These are phyloP conservation scores for Trichoderma lentiforme DNA, from an alignment of 2,329 filamentous ascomycete genomes.

Conservation along the genomic window DNA sequence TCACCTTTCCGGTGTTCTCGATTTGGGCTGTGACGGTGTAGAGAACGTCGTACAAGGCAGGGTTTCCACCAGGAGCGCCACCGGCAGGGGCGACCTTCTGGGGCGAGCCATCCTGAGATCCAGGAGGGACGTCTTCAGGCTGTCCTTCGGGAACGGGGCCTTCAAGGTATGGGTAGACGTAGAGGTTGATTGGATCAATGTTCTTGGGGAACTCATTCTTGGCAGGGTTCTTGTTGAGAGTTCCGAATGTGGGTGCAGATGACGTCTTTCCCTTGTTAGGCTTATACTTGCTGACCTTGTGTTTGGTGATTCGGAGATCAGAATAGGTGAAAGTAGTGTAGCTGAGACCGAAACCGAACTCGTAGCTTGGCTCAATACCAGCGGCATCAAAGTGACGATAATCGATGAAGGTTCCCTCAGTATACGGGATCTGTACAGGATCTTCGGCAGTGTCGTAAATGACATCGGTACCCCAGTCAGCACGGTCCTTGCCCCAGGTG, in stretches of 20 bases:
- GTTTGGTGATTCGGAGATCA: neutral
- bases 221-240: neutral
- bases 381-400: neutral
- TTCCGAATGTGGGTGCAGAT: neutral
- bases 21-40: neutral
- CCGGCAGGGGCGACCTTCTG: neutral
- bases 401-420: neutral
- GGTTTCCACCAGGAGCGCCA: neutral
- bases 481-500: neutral
- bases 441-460: neutral
- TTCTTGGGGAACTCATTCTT: neutral
- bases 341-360: neutral
- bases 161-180: neutral
- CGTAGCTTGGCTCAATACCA: neutral
- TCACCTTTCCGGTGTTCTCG: neutral
- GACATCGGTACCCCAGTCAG: neutral
- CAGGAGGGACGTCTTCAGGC: neutral
- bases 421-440: neutral
- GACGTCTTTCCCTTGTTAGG: neutral
- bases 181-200: neutral
- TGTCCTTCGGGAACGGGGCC: neutral
- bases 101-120: neutral
- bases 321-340: neutral
- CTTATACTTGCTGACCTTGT: neutral
- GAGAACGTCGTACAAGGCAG: neutral